A percentile compares a stretch with the other conserved stretches of the same genome.
Conservation (phyloP, 768 basidiomycete species). For the Plicaturopsis crispa region DNA sequence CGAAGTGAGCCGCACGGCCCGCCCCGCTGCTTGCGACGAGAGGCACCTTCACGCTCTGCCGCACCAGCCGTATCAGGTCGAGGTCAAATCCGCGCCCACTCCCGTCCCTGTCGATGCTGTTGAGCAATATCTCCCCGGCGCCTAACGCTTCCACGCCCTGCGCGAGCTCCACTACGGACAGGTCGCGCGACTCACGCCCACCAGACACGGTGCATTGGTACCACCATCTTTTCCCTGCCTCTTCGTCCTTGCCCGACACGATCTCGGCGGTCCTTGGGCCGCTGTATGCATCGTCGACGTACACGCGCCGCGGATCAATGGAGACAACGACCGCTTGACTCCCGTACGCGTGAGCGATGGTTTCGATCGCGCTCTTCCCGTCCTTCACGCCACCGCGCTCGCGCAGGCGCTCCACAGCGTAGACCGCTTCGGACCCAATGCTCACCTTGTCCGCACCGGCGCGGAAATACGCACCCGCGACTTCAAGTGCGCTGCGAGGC, state of each 20-base stretch:
- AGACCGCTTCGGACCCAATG: conserved; percentile 94
- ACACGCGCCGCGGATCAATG: conserved; percentile 85
- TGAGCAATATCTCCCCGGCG: conserved; percentile 91
- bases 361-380: conserved; percentile 85
- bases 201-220: conserved; percentile 98
- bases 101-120: conserved; percentile 95
- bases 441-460: conserved; percentile 98
- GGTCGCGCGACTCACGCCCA: conserved; percentile 72
- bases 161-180: conserved; percentile 90
- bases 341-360: conserved; percentile 85
- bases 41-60: conserved; percentile 73
- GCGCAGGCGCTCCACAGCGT: conserved; percentile 81
- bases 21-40: conserved; percentile 96
- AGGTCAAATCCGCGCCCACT: conserved; percentile 89
- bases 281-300: conserved; percentile 60
- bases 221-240: conserved; percentile 86
- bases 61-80: conserved; percentile 72
- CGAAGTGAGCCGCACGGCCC: conserved; percentile 75
- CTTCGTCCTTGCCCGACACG: conserved; percentile 38
- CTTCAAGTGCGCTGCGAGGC: conserved; percentile 77
- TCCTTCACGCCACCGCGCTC: conserved; percentile 37
- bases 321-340: conserved; percentile 98
- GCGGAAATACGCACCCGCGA: conserved; percentile 93
- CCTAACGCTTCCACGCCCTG: conserved; percentile 85
- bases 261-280: conserved; percentile 65